Evolutionary conservation across 768 basidiomycete genomes (phyloP), one percentile per base, ranked within the genome.

Genomic region (Psilocybe subaeruginosa): DNA sequence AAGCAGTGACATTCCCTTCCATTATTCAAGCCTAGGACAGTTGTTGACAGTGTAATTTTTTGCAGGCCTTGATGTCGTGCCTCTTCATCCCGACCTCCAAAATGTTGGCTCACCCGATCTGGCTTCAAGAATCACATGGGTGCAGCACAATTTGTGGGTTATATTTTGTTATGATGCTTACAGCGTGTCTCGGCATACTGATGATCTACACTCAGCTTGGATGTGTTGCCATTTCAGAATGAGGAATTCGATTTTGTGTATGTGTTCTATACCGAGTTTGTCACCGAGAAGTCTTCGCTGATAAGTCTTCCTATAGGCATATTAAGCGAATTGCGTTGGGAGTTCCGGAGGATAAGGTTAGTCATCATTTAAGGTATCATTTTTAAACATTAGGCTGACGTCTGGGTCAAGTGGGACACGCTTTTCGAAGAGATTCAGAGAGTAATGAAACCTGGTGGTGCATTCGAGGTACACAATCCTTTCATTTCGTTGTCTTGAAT

Each of bases 201-300:
- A 56, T 16, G 33, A 52, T 23, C 31, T 31, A 30, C 59, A 61
- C 71, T 7, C 62, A 91, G 90, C 70, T 76, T 92, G 27, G 87
- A 91, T 58, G 77, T 78, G 0, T 80, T 92, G 55, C 90, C 91
- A 0, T 92, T 92, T 69, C 80, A 80, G 7, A 79, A 86, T 63
- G 87, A 86, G 33, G 86, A 91, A 68, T 92, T 92, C 68, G 91
- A 92, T 70, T 91, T 83, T 70, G 87, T 92, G 88, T 91, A 74
- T 69, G 88, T 75, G 17, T 33, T 48, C 14, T 9, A 54, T n/a
- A 8, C 14, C 9, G n/a, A 43, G 4, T 4, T 5, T 43, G 41
- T 43, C 14, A 12, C 4, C 14, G 8, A 5, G 14, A 14, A 4
- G 5, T 43, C 14, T 43, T 12, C 1, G 41, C 41, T 43, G 41